Base-by-base conservation (phyloP, 805 yeast species). In the Tetrapisispora nanseiensis region DNA sequence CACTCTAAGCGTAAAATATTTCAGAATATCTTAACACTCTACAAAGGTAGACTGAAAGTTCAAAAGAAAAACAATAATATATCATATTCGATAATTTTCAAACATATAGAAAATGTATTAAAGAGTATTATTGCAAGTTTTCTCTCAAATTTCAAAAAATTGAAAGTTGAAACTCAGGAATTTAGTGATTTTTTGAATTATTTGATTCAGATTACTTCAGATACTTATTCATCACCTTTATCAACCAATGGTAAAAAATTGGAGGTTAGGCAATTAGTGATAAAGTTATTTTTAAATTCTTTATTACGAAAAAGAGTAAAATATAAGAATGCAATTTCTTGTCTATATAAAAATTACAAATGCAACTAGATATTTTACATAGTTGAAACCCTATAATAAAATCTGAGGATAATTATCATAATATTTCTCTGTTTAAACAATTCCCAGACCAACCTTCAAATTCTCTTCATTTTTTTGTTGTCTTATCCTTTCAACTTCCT, bases 401-500 rank as follows among this genome's bases (percentile, higher is more conserved):
- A 8, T 21, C 32, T n/a, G 19, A 15, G 19, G 27, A 35, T 21
- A 27, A 13, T 19, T 8, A 28, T 13, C 2, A 26, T 19, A 16
- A 18, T n/a, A 19, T 6, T 24, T 4, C 11, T 28, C 22, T 22
- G 6, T 28, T 33, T 20, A 42, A 19, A 41, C 9, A 9, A 42
- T 41, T 19, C 64, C 67, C 49, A 71, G 70, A 21, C 63, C 67
- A 18, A 69, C 73, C 51, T 78, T 78, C 46, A 86, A 64, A 52
- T 83, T 83, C 50, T 80, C 80, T 42, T 72, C 77, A 61, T 86
- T 94, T 49, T 84, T 80, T 46, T 71, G 65, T 50, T 68, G 70
- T 45, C 96, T 69, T 38, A 70, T 50, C 46, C 85, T 69, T 51
- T 90, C 97, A 18, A 85, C 67, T 52, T 86, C 97, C 47, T 84